Conservation (phyloP, 75 land plant species). For the Selaginella moellendorffii region DNA sequence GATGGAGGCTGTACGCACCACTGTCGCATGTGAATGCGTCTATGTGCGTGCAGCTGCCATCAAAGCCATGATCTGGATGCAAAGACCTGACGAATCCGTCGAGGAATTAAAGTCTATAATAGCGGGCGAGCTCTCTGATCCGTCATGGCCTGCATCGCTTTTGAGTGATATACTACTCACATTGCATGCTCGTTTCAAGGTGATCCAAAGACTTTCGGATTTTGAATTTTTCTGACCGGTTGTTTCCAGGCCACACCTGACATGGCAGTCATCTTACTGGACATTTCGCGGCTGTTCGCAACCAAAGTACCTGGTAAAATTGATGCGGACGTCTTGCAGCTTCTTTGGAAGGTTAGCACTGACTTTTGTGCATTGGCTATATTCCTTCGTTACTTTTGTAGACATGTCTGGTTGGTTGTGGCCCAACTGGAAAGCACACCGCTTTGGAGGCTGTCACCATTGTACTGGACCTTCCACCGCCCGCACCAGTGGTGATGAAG, state of each 20-base stretch:
- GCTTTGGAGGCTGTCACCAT: constrained; percentile 96
- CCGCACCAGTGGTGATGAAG: constrained; percentile 67
- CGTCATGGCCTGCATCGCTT: constrained; percentile 82
- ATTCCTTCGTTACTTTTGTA: constrained; percentile 26
- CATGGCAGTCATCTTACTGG: constrained; percentile 95
- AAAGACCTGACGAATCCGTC: constrained; percentile 81
- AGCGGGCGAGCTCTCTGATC: constrained; percentile 87
- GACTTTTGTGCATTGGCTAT: too few relatives aligned
- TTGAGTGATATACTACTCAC: constrained; percentile 89
- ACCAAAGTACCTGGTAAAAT: constrained; percentile 99
- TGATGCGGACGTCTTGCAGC: constrained; percentile 96
- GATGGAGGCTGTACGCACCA: constrained; percentile 94
- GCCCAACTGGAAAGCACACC: constrained; percentile 92
- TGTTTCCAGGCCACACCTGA: constrained; percentile 77
- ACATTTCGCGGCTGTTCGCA: constrained; percentile 94
- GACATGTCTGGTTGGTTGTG: constrained; percentile 98
- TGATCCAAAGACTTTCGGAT: too few relatives aligned
- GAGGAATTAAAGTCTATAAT: constrained; percentile 88
- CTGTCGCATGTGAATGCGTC: constrained; percentile 97
- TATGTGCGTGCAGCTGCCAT: constrained; percentile 93
- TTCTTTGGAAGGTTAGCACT: constrained; percentile 96
- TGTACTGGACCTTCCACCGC: constrained; percentile 96
- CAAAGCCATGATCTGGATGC: constrained; percentile 98
- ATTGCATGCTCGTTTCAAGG: constrained; percentile 97
- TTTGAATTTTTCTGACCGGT: too few relatives aligned